phyloP scores from a whole-genome alignment of 441 rosid genomes.

The Raphanus hybrid region DNA sequence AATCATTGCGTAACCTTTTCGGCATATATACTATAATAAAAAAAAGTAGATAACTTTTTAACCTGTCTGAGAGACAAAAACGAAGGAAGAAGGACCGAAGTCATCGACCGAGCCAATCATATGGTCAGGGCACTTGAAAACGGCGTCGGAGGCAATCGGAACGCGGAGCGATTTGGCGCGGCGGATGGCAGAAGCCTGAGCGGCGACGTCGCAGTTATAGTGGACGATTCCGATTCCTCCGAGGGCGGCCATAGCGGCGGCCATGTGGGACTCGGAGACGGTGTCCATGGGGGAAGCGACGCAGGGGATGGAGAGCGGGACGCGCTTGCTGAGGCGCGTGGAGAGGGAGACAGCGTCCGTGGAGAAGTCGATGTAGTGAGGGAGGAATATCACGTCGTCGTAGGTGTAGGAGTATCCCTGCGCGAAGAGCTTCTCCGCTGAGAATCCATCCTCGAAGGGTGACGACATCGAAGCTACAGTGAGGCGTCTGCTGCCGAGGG shows the following conservation, averaged over 20 bases:
- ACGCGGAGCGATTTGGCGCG: constrained; percentile 71
- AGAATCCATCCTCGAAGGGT: constrained; percentile 67
- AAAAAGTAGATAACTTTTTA: not conserved
- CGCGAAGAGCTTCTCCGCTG: constrained; percentile 58
- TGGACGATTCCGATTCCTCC: constrained; percentile 88
- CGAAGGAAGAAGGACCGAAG: constrained; percentile 51
- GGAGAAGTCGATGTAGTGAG: constrained; percentile 87
- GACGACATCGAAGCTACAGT: constrained; percentile 26
- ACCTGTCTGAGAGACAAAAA: constrained; percentile 48
- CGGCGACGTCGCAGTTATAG: constrained; percentile 58
- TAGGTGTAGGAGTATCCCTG: constrained; percentile 91
- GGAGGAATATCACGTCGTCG: constrained; percentile 89
- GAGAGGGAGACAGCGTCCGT: constrained; percentile 74
- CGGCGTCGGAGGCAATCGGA: constrained; percentile 62
- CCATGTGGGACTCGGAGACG: constrained; percentile 89
- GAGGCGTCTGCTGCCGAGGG: constrained; percentile 27
- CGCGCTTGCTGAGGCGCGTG: constrained; percentile 70
- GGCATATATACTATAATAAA: no score
- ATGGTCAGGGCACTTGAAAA: constrained; percentile 50
- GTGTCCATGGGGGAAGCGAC: constrained; percentile 99
- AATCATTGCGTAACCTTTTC: not conserved
- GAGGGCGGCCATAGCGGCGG: constrained; percentile 85
- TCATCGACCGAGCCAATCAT: constrained; percentile 46
- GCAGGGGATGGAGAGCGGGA: constrained; percentile 80
- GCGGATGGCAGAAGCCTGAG: constrained; percentile 68